Base-by-base conservation (phyloP, 345 rosid genomes). In the Eucalyptus sp. region DNA sequence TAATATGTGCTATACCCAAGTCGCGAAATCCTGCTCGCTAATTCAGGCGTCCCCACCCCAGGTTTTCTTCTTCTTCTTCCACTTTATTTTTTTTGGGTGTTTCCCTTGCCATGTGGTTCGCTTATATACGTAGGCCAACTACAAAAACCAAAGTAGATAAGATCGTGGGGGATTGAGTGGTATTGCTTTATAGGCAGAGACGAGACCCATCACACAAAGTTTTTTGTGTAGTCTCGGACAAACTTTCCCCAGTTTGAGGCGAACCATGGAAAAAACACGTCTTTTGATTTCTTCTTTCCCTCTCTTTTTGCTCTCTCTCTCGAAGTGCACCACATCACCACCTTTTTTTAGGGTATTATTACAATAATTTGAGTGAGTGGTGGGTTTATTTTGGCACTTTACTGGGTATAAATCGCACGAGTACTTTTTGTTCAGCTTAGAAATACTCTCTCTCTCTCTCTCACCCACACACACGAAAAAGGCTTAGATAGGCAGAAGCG, bases 151-250 rank as follows among this genome's bases (percentile, higher is more conserved):
- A 44, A 25, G 79, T 48, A 66, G 89, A 92, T 89, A 87, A 85
- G 90, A 43, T 76, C 86, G 41, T 88, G 62, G 66, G 87, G 91
- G n/a, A 51, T 50, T 48, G 86, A 88, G 90, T 90, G 94, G 90
- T 10, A 50, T 62, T 62, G 91, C 90, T 90, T 91, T 88, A 86
- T 88, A 88, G 92, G 89, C 86, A 92, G 90, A 92, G 48, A 76
- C 89, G 90, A 92, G 60, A 86, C 18, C 86, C 89, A 92, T 89
- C 92, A 13, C 25, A 85, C 41, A 46, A 20, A 37, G 27, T 2
- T 41, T 11, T 41, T 41, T 76, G 15, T 37, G 48, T 4, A 41
- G 83, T 41, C 48, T 41, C 13, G 46, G 48, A 20, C 83, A 76
- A 48, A 76, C 83, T 41, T 76, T 41, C 83, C 83, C 6, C 83